These are phyloP conservation scores for Vigna unguiculata DNA, from an alignment of 306 rosid genomes.

Conservation along the genomic window DNA sequence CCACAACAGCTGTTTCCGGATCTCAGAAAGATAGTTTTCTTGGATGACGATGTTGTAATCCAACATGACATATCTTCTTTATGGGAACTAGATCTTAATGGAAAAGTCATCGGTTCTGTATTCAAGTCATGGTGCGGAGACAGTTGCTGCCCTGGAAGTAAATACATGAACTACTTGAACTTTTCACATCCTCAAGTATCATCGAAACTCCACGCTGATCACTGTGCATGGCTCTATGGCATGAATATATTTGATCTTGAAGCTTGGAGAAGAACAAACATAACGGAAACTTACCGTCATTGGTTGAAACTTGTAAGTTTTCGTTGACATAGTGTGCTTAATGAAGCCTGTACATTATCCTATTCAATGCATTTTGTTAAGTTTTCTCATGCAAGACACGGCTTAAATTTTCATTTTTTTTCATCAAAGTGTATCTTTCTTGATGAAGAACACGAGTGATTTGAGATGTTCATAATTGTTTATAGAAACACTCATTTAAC, in stretches of 20 bases:
- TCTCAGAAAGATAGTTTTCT: slow-evolving; percentile 75
- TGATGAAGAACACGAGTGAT: not conserved
- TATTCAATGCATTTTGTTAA: not conserved
- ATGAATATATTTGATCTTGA: slow-evolving; percentile 79
- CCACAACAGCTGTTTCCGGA: slow-evolving; percentile 89
- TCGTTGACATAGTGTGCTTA: slow-evolving; percentile 8
- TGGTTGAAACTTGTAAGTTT: slow-evolving; percentile 83
- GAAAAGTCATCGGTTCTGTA: slow-evolving; percentile 85
- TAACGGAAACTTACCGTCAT: slow-evolving; percentile 67
- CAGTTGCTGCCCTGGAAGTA: slow-evolving; percentile 71
- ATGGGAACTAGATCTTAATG: slow-evolving; percentile 85
- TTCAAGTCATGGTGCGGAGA: slow-evolving; percentile 72
- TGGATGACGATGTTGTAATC: slow-evolving; percentile 91
- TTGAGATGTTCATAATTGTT: slow-evolving; percentile 16
- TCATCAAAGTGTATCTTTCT: not conserved
- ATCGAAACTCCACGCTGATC: slow-evolving; percentile 62
- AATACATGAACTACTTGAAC: slow-evolving; percentile 73
- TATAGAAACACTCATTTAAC: not conserved
- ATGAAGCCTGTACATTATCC: slow-evolving; percentile 4
- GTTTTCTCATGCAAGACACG: not conserved
- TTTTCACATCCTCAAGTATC: slow-evolving; percentile 79
- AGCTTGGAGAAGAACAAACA: slow-evolving; percentile 86
- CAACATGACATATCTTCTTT: slow-evolving; percentile 83
- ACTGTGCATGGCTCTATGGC: slow-evolving; percentile 81
- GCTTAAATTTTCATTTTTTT: not conserved